Percentiles rank a stretch among this genome's conserved stretches.
Conservation (phyloP, 441 rosid genomes). For the Theobroma grandiflorum region DNA sequence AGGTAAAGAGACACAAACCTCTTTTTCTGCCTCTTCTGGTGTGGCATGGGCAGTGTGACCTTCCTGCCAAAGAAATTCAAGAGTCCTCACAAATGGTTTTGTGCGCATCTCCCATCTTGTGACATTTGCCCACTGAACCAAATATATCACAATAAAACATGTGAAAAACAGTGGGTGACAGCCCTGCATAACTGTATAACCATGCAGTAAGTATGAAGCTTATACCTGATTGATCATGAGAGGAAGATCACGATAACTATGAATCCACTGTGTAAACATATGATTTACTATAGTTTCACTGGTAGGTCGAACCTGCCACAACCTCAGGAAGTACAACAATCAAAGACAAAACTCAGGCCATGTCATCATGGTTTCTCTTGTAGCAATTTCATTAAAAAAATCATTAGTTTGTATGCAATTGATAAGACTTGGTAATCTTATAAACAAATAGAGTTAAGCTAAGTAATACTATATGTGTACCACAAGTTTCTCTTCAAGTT, state of each 20-base stretch:
- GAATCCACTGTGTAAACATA: conserved; percentile 97
- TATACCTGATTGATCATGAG: conserved; percentile 90
- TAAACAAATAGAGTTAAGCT: background rate
- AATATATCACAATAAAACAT: conserved; percentile 5
- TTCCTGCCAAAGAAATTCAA: conserved; percentile 97
- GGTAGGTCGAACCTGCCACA: conserved; percentile 97
- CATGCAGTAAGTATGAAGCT: conserved; percentile 2
- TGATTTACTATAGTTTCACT: conserved; percentile 96
- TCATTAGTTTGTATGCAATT: conserved; percentile 17
- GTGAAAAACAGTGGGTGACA: background rate
- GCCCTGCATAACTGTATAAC: background rate
- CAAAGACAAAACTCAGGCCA: conserved; percentile 75
- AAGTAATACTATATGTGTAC: conserved; percentile 42
- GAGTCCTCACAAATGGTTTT: conserved; percentile 93
- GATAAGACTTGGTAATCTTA: background rate
- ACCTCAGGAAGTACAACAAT: conserved; percentile 79
- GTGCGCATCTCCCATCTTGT: conserved; percentile 98
- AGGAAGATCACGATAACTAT: conserved; percentile 93
- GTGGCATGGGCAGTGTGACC: conserved; percentile 95
- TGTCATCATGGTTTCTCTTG: conserved; percentile 31
- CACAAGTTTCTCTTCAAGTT: conserved; percentile 97
- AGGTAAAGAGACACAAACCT: conserved; percentile 54
- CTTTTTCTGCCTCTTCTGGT: conserved; percentile 89
- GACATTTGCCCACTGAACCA: conserved; percentile 88
- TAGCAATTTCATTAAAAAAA: conserved; percentile 11